These are phyloP conservation scores for Psilocybe cyanescens DNA, from an alignment of 768 basidiomycete species.

Conservation along the genomic window DNA sequence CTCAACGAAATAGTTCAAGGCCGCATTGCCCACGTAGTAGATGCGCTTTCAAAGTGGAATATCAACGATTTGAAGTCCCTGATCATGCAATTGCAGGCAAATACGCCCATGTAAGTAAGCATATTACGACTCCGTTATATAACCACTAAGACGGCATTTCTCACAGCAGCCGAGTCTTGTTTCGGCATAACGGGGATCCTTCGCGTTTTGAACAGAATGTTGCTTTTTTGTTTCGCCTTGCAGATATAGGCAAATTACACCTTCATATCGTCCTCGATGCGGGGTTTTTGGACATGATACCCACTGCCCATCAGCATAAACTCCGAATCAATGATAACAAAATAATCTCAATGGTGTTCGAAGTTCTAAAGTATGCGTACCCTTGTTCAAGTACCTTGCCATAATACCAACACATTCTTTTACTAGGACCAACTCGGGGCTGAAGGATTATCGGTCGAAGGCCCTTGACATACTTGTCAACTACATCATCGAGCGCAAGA, in stretches of 20 bases:
- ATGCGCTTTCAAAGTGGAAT: slow-evolving; percentile 6
- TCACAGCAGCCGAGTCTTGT: neutral
- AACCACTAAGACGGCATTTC: neutral
- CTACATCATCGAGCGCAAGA: slow-evolving; percentile 5
- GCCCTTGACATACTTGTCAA: slow-evolving; percentile 2
- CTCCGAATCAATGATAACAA: slow-evolving; percentile 2
- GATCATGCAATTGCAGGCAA: slow-evolving; percentile 9
- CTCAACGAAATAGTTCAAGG: slow-evolving; percentile 7
- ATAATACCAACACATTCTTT: neutral
- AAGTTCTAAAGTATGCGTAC: slow-evolving; percentile 10
- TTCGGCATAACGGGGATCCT: slow-evolving; percentile 1
- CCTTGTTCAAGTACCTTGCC: neutral
- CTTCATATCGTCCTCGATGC: slow-evolving; percentile 5
- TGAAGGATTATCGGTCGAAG: slow-evolving; percentile 7
- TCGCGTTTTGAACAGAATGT: slow-evolving; percentile 10
- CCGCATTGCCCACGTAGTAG: slow-evolving; percentile 1
- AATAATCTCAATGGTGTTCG: slow-evolving; percentile 4
- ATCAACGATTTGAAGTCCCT: slow-evolving; percentile 1
- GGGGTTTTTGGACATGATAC: slow-evolving; percentile 8
- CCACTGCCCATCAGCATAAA: slow-evolving; percentile 2
- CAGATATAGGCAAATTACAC: neutral
- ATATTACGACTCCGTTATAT: neutral
- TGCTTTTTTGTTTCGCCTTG: slow-evolving; percentile 6
- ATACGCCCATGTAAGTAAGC: slow-evolving; percentile 2
- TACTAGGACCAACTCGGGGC: neutral